These are phyloP conservation scores for Phytopythium montanum DNA, from an alignment of 352 stramenopile genomes.

Conservation along the genomic window DNA sequence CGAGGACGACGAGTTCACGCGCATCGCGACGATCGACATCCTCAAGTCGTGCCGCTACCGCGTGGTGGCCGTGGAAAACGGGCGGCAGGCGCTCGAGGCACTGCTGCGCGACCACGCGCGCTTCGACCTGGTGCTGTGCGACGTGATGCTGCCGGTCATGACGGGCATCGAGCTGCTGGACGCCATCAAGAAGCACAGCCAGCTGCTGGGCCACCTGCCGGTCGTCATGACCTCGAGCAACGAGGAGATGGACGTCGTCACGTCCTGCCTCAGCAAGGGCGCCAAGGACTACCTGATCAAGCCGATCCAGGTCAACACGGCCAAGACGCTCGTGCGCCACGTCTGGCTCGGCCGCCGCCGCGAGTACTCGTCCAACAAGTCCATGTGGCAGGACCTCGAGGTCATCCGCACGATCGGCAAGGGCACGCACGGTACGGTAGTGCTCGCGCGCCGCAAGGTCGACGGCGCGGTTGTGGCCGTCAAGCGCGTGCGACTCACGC, in stretches of 20 bases:
- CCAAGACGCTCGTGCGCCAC: constrained; percentile 87
- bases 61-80: constrained; percentile 84
- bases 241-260: constrained; percentile 90
- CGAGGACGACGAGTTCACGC: constrained; percentile 89
- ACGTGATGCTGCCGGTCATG: constrained; percentile 89
- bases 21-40: constrained; percentile 87
- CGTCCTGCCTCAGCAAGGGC: constrained; percentile 83
- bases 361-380: constrained; percentile 56
- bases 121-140: constrained; percentile 87
- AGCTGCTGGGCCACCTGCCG: constrained; percentile 72
- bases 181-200: constrained; percentile 68
- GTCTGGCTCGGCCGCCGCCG: constrained; percentile 76
- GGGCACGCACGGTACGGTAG: constrained; percentile 81
- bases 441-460: constrained; percentile 68
- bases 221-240: constrained; percentile 90
- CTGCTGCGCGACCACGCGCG: constrained; percentile 66
- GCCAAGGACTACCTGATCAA: constrained; percentile 91
- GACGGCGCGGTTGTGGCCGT: constrained; percentile 82
- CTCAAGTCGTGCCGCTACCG: constrained; percentile 85
- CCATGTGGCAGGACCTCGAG: constrained; percentile 84
- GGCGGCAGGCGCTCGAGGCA: constrained; percentile 66
- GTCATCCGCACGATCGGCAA: constrained; percentile 86
- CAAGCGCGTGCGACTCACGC: constrained; percentile 76
- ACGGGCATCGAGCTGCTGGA: constrained; percentile 87
- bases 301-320: constrained; percentile 87